Base-by-base conservation (phyloP, 768 basidiomycete genomes). In the Kondoa subrosea region DNA sequence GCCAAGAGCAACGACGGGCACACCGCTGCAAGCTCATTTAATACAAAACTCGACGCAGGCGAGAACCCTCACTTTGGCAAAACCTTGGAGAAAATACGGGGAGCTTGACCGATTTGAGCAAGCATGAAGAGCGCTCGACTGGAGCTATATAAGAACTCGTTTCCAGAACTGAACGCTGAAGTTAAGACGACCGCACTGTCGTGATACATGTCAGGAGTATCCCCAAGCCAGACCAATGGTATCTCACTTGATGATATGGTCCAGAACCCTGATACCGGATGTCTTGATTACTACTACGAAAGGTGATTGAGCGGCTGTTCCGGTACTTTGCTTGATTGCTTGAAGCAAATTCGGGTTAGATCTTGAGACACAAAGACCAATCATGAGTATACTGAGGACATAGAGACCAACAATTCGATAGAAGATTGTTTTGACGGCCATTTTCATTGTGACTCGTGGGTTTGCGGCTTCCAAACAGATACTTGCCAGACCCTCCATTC, bases 351-450 rank as follows among this genome's bases (percentile, higher is more conserved):
- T 85, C 85, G 66, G 70, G 33, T 68, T 67, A 57, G 66, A 34
- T 4, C 3, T 2, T 21, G 67, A 34, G 4, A 68, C 67, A n/a
- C 34, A 30, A 32, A 68, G 33, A 68, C 64, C 27, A 71, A 95
- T 91, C 67, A 92, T 77, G 68, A 82, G 79, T 3, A 86, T 86
- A 40, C 89, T 81, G 57, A 78, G 74, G 64, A 81, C 74, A 76
- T 86, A 88, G 77, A 89, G 95, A 30, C 95, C 78, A 17, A 91
- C 81, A 73, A 96, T 91, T 72, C 91, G 82, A 70, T 84, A 79
- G 77, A 85, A 87, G 40, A 86, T 84, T 16, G 83, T 81, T 68
- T 80, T 82, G 74, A 88, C 87, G 0, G 87, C 86, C 71, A 81
- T 81, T 26, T 77, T 80, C 56, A 81, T 76, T 65, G 77, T 78